Base-by-base conservation (phyloP, 306 rosid species). In the Calophaca sinica region DNA sequence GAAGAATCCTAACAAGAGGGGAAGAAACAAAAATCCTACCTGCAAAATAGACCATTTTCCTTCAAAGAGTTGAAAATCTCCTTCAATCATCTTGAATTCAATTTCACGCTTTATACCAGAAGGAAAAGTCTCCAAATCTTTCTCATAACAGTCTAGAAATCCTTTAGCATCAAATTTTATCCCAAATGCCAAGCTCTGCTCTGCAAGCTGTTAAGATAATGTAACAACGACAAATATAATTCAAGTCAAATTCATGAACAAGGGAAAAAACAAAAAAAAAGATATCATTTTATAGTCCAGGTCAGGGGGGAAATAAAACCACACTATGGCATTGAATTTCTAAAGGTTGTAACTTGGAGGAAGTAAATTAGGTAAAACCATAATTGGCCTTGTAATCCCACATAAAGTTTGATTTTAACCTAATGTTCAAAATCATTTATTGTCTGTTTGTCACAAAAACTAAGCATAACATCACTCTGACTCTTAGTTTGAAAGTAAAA, bases 31-130 rank as follows among this genome's bases (percentile, higher is more conserved):
- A 75, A 79, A 55, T 12, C 28, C 28, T 84, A 92, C 98, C 94
- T 89, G 92, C 72, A 81, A 79, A 68, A 94, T 89, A 31, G 97
- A 91, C 97, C 98, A 94, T 73, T 84, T 90, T 73, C 98, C 98
- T 83, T 85, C 88, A 53, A 87, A 94, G 74, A 90, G 80, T 73
- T 88, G 85, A 80, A 94, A 94, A 80, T 94, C 98, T 48, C 98
- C 98, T 84, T 94, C 89, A 31, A 85, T 59, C 97, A 94, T 94
- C 84, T 88, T 80, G 82, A 94, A 94, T 15, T 88, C 90, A 9
- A 94, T 91, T 5, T 91, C 97, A 38, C 96, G 96, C 84, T 76
- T 90, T 73, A 58, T 77, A 58, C 92, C 84, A 58, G 74, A 84
- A 71, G 91, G 87, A 82, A 89, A 81, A 64, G 49, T 82, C 87